These are phyloP conservation scores for Lactifluus piperatus DNA, from an alignment of 768 basidiomycete genomes.

Conservation along the genomic window DNA sequence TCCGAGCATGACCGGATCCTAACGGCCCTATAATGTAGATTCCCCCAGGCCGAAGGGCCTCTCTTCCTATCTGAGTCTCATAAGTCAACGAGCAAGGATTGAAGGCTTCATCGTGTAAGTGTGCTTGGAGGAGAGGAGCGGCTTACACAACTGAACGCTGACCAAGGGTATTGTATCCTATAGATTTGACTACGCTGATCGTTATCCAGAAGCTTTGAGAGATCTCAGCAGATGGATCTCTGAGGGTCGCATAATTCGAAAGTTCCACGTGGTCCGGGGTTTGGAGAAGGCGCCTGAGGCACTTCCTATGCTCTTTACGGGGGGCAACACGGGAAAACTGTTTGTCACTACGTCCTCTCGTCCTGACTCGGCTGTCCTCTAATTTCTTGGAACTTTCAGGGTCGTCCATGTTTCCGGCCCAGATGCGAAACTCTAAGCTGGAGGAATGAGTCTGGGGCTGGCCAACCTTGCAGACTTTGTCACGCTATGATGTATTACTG, in stretches of 20 bases:
- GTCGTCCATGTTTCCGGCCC: constrained; percentile 48
- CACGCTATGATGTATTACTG: too few species aligned
- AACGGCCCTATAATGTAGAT: constrained; percentile 32
- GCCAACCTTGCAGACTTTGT: not conserved
- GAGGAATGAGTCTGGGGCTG: not conserved
- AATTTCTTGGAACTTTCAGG: constrained; percentile 27
- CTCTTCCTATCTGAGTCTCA: constrained; percentile 57
- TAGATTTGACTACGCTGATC: constrained; percentile 65
- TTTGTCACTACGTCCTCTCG: constrained; percentile 21
- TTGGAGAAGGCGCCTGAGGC: constrained; percentile 63
- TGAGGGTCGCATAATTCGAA: constrained; percentile 67
- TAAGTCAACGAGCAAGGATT: constrained; percentile 68
- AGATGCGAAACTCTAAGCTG: constrained; percentile 3
- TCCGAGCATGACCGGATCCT: not conserved
- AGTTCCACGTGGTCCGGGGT: constrained; percentile 73
- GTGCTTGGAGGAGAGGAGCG: not conserved
- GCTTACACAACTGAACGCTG: not conserved
- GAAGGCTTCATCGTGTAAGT: constrained; percentile 77
- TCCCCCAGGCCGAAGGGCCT: constrained; percentile 54
- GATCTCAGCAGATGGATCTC: constrained; percentile 50
- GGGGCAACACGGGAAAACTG: constrained; percentile 76
- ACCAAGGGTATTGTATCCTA: not conserved
- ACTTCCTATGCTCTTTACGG: constrained; percentile 63
- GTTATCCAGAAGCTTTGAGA: constrained; percentile 48
- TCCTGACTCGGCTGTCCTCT: not conserved